Evolutionary conservation across 2,329 filamentous ascomycete genomes (phyloP), one percentile per base, ranked within the genome.

Genomic region (Cladophialophora immunda): DNA sequence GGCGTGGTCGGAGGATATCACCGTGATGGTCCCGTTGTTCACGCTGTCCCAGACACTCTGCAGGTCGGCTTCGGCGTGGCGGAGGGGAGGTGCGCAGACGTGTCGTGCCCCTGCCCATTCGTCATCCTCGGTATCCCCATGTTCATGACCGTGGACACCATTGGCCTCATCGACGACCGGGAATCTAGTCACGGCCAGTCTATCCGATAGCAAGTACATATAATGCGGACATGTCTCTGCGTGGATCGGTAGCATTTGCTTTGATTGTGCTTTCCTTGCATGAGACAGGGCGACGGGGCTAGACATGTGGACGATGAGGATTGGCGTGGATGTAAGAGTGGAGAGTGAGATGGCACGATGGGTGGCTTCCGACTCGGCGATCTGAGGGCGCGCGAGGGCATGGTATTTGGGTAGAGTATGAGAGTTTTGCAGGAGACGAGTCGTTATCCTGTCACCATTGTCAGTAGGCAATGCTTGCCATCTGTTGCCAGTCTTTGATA

Each of bases 191-290:
- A 64, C 64, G 4, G 60, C 70, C 4, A 85, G 76, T 50, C 81
- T 76, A 5, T 81, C 76, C 17, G 81, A 80, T 1, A 83, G 82
- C 13, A 87, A 77, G 67, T 85, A 84, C 22, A 87, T 78, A 68
- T 88, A 87, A 62, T 87, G 85, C 2, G 85, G 86, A 72, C 86
- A 87, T 1, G 85, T 88, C 74, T 87, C 85, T 0, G 83, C 85
- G 68, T 85, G 83, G 22, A 87, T 79, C 0, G 86, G 85, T 15
- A 86, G 77, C 0, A 83, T 80, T 17, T 54, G 27, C 9, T 79
- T 75, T 8, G 81, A 81, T 71, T 87, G 84, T 0, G 85, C 85
- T 27, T 79, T 75, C 34, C 83, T 79, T 56, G 87, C 82, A 68
- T 84, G 81, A 3, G 77, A 74, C 6, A 83, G 80, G 3, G 84